These are phyloP conservation scores for Solanum bulbocastanum DNA, from an alignment of 257 asterid genomes.

Conservation along the genomic window DNA sequence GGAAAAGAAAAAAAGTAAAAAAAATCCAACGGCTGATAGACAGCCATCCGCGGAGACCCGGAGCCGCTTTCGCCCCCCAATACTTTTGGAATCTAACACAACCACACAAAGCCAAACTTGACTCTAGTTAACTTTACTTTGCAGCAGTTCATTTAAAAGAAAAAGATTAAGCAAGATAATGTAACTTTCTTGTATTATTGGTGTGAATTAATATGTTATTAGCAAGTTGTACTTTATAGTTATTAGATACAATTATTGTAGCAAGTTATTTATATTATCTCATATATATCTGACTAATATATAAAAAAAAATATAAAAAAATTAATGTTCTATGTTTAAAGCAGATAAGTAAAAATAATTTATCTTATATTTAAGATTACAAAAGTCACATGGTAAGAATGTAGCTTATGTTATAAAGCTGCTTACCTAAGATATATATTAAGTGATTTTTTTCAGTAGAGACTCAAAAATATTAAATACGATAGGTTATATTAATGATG, in stretches of 20 bases:
- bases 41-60: constrained; percentile 49
- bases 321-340: rapidly evolving
- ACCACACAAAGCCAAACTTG: constrained; percentile 6
- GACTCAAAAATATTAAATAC: not conserved
- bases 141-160: not conserved
- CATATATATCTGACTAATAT: too few species aligned
- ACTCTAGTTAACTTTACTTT: constrained; percentile 9
- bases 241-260: too few species aligned
- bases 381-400: too few species aligned
- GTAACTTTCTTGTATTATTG: not conserved
- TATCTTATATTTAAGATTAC: too few species aligned
- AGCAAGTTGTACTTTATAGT: too few species aligned
- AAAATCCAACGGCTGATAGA: constrained; percentile 34
- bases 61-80: constrained; percentile 50
- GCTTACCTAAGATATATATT: not conserved
- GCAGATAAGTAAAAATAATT: too few species aligned
- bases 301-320: too few species aligned
- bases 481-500: not conserved
- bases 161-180: not conserved
- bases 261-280: too few species aligned
- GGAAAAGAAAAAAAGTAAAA: not conserved
- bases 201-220: not conserved
- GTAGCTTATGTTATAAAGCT: not conserved
- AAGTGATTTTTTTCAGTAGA: not conserved
- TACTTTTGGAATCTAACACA: constrained; percentile 32